Base-by-base conservation (phyloP, 2,329 filamentous ascomycete species). In the Sclerotinia nivalis region DNA sequence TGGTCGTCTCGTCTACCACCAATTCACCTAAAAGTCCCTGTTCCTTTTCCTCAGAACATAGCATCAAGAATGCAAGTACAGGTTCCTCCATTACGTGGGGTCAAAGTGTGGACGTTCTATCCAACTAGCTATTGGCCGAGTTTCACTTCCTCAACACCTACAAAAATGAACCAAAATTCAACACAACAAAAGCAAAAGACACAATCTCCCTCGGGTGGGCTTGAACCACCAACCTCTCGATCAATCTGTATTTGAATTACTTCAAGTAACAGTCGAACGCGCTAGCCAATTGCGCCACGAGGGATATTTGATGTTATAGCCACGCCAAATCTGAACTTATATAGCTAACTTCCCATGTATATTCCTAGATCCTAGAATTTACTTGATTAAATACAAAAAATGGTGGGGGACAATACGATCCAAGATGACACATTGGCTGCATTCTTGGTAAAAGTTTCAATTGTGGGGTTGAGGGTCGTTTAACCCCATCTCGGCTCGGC, bases 201-300 rank as follows among this genome's bases (percentile, higher is more conserved):
- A 0, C 0, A 20, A 5, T 0, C 56, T 60, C 56, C 56, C 56
- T 60, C 56, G 37, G 8, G 56, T 60, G 56, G 56, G 56, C 7
- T 59, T 8, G 61, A 65, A 65, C 61, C 47, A 65, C 47, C 9
- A 65, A 65, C 61, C 61, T 65, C 61, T 65, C 61, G 61, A 65
- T 64, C 0, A 1, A 6, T 52, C n/a, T 4, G 22, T 10, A 12
- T 6, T 15, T 37, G 34, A 28, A 12, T 40, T 20, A 0, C 8
- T 22, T 15, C 15, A 22, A 10, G 0, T 64, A 65, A 65, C 61
- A 65, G 61, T 65, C 61, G 61, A 65, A 65, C 61, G 61, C 61
- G 61, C 61, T 65, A 65, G 61, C 61, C 61, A 65, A 65, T 65
- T 65, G 61, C 61, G 61, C 61, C 61, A 65, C 61, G 61, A 65